Evolutionary conservation across 768 basidiomycete genomes (phyloP), one percentile per base, ranked within the genome.

Genomic region (Tricholoma furcatifolium): DNA sequence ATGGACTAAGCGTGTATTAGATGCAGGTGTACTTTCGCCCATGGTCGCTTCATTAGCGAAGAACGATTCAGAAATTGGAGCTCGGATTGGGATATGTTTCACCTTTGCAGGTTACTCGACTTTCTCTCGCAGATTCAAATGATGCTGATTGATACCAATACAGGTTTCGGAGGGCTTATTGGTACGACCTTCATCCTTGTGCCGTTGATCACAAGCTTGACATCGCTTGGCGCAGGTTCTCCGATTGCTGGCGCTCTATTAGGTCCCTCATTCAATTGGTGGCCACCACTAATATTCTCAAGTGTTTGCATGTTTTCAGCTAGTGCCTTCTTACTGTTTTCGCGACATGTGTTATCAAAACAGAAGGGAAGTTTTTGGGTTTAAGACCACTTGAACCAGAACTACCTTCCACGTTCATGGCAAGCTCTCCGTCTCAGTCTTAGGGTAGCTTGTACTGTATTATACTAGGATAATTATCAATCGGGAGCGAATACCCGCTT

Each of bases 41-140:
- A 65, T 79, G 61, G 59, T 82, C 12, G 66, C 71, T 4, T 65
- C 71, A 3, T 65, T 81, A 6, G 75, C 82, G 0, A 65, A 63
- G 15, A 70, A 73, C 32, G 64, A 78, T 23, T 66, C 72, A 2
- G 81, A 85, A 58, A 74, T 85, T 27, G 84, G 84, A 41, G 74
- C 74, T 18, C 68, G 81, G 14, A 69, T 84, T 60, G 80, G 81
- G 11, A 66, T 83, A 20, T 74, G 73, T 52, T 82, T 78, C 56
- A 71, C 74, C 1, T 43, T 47, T 43, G 50, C 42, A 27, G 46
- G 51, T 47, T 10, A 51, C 51, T 36, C n/a, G n/a, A 18, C 20
- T 36, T 3, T 32, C 18, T 12, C 4, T 9, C n/a, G 32, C 23
- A 14, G 6, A 23, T 47, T 8, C 40, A 23, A 10, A n/a, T n/a